A percentile compares a stretch with the other conserved stretches of the same genome.
phyloP scores from a whole-genome alignment of 192 early-diverging fungal genomes.

The Gonapodya prolifera region DNA sequence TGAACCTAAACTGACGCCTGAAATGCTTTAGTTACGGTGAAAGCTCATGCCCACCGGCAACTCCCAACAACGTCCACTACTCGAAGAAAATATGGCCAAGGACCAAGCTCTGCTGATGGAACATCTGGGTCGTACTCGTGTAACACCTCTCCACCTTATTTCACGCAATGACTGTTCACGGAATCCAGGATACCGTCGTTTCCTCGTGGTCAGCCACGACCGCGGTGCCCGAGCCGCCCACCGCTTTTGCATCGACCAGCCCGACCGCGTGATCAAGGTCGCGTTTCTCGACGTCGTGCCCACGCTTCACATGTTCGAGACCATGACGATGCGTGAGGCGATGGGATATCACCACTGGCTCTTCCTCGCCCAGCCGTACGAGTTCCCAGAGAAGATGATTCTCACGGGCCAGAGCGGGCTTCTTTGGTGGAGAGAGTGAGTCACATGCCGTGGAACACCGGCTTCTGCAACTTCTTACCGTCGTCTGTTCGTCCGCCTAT shows the following conservation, averaged over 20 bases:
- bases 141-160: too few relatives aligned
- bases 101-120: background rate
- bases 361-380: slow-evolving; percentile 1
- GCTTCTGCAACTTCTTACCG: too few relatives aligned
- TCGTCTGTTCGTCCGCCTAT: too few relatives aligned
- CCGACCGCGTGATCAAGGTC: background rate
- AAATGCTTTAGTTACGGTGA: too few relatives aligned
- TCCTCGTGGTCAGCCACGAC: background rate
- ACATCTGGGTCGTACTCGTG: background rate
- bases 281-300: slow-evolving; percentile 1
- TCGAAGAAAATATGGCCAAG: background rate
- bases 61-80: too few relatives aligned
- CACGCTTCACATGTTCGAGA: background rate
- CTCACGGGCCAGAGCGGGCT: background rate
- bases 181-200: background rate
- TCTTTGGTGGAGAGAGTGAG: background rate
- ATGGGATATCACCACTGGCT: slow-evolving; percentile 4
- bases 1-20: too few relatives aligned
- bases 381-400: background rate
- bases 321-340: slow-evolving; percentile 5
- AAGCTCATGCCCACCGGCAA: too few relatives aligned
- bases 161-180: background rate
- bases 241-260: background rate
- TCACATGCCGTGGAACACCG: too few relatives aligned
- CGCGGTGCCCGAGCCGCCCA: background rate